phyloP scores from a whole-genome alignment of 129 eudicot species.

The Erigeron canadensis region DNA sequence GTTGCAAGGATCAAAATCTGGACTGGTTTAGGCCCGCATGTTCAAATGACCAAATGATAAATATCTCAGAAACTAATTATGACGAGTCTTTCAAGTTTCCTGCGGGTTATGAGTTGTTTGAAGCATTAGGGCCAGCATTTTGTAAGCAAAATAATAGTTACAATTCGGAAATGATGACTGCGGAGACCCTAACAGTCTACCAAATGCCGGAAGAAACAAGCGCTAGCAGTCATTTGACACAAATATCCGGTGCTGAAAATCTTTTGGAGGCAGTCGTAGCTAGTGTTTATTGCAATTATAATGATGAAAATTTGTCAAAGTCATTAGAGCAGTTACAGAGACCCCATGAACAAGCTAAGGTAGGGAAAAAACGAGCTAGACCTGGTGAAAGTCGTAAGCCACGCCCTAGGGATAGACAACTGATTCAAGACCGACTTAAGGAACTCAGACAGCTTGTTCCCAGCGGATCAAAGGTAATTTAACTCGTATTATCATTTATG shows the following conservation, averaged over 20 bases:
- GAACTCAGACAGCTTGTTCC: slow-evolving; percentile 86
- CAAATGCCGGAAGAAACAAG: slow-evolving; percentile 45
- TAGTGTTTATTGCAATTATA: slow-evolving; percentile 49
- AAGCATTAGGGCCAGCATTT: slow-evolving; percentile 77
- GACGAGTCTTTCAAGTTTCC: slow-evolving; percentile 44
- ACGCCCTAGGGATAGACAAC: slow-evolving; percentile 83
- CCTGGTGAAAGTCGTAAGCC: slow-evolving; percentile 73
- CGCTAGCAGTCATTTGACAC: slow-evolving; percentile 37
- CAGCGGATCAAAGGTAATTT: slow-evolving; percentile 87
- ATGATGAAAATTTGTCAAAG: slow-evolving; percentile 30
- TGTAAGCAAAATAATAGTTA: slow-evolving; percentile 30
- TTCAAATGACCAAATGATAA: slow-evolving; percentile 24
- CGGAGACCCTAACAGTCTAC: slow-evolving; percentile 35
- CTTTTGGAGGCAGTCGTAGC: slow-evolving; percentile 91
- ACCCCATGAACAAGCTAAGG: slow-evolving; percentile 46
- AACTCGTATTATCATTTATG: neutral
- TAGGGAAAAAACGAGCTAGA: slow-evolving; percentile 64
- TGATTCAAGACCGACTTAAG: slow-evolving; percentile 90
- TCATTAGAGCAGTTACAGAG: slow-evolving; percentile 49
- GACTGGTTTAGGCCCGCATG: slow-evolving; percentile 26
- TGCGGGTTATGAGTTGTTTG: slow-evolving; percentile 75
- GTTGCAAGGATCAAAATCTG: slow-evolving; percentile 15
- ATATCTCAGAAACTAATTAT: neutral
- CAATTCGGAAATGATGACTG: slow-evolving; percentile 38
- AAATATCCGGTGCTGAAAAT: slow-evolving; percentile 50